Evolutionary conservation across 495 filamentous ascomycete species (phyloP).

Genomic region (Lasiosphaeria miniovina): DNA sequence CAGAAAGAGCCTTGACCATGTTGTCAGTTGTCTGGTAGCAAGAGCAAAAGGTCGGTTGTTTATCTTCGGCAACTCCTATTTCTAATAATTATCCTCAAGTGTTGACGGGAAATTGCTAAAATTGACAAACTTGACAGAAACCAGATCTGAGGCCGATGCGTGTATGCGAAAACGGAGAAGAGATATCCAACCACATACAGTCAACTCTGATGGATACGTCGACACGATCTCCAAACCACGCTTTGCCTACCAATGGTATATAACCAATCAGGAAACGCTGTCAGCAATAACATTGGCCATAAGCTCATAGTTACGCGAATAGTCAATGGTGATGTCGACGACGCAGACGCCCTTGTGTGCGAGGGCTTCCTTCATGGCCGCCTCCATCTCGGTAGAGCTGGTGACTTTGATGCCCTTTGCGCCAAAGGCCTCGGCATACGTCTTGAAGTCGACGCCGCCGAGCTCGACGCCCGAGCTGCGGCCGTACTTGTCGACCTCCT

Average conservation of each 20-base stretch:
- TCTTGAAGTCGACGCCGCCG: slow-evolving; percentile 37
- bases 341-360: slow-evolving; percentile 33
- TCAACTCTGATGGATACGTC: no score
- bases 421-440: slow-evolving; percentile 38
- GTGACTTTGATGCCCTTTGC: slow-evolving; percentile 32
- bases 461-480: slow-evolving; percentile 32
- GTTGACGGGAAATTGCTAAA: no score
- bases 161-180: no score
- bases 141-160: no score
- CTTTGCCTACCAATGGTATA: neutral
- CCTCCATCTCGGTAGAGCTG: slow-evolving; percentile 25
- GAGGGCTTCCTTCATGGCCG: slow-evolving; percentile 32
- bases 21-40: no score
- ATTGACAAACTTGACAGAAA: no score
- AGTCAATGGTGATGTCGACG: slow-evolving; percentile 39
- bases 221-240: no score
- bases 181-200: no score
- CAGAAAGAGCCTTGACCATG: no score
- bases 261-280: slow-evolving; percentile 1
- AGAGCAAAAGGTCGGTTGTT: no score
- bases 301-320: slow-evolving; percentile 23
- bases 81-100: no score
- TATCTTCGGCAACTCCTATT: no score
- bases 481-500: slow-evolving; percentile 42
- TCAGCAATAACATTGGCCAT: slow-evolving; percentile 21